phyloP scores from a whole-genome alignment of 805 yeast genomes.

The Pichia paraexigua region DNA sequence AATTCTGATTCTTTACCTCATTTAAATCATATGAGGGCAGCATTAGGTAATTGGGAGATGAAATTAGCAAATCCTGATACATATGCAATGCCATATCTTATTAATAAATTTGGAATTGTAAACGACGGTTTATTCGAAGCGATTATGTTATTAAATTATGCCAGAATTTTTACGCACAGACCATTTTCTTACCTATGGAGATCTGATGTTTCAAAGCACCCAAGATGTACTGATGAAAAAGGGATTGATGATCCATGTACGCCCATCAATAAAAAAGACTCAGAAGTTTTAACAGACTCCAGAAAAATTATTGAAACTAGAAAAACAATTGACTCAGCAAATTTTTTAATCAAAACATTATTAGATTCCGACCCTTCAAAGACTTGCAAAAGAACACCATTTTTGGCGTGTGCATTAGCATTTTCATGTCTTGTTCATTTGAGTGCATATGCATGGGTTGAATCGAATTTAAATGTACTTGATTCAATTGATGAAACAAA shows the following conservation, averaged over 20 bases:
- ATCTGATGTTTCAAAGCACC: slow-evolving; percentile 36
- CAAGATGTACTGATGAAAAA: slow-evolving; percentile 29
- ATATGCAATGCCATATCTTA: slow-evolving; percentile 35
- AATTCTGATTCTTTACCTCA: slow-evolving; percentile 31
- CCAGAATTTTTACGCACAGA: slow-evolving; percentile 47
- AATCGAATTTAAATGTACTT: slow-evolving; percentile 26
- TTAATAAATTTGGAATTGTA: slow-evolving; percentile 35
- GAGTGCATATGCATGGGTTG: slow-evolving; percentile 47
- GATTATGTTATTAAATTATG: slow-evolving; percentile 39
- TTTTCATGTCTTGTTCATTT: slow-evolving; percentile 44
- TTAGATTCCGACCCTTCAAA: slow-evolving; percentile 40
- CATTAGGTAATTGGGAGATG: slow-evolving; percentile 45
- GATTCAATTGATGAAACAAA: slow-evolving; percentile 7
- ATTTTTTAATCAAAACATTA: slow-evolving; percentile 37
- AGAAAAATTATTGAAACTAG: slow-evolving; percentile 44
- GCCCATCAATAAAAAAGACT: slow-evolving; percentile 24
- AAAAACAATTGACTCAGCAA: slow-evolving; percentile 48
- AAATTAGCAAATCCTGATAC: slow-evolving; percentile 36
- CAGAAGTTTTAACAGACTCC: slow-evolving; percentile 26
- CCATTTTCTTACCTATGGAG: slow-evolving; percentile 48
- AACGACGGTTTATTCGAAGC: slow-evolving; percentile 51
- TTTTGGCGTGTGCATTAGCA: slow-evolving; percentile 46
- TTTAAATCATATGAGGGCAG: slow-evolving; percentile 35
- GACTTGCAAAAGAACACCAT: slow-evolving; percentile 39
- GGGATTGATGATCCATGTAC: slow-evolving; percentile 26